phyloP scores from a whole-genome alignment of 768 basidiomycete genomes.

The Mrakia frigida region DNA sequence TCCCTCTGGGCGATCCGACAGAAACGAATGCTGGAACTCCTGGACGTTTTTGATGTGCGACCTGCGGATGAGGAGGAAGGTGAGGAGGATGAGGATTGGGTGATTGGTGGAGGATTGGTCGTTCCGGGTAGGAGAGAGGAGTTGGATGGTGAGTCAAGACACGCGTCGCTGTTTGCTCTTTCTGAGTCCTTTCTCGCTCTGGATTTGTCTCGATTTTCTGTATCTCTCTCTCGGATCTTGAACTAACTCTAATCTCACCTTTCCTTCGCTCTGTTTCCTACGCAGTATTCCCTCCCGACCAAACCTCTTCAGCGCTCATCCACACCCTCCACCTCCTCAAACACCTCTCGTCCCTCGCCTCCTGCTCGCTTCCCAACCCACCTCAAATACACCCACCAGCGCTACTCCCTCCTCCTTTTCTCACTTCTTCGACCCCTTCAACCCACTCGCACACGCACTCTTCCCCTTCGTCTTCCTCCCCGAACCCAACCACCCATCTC shows the following conservation, averaged over 20 bases:
- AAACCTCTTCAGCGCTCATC: neutral
- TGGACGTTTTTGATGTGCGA: neutral
- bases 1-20: neutral
- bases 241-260: no score
- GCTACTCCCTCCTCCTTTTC: neutral
- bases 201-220: no score
- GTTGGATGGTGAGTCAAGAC: neutral
- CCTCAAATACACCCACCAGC: neutral
- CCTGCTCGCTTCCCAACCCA: neutral
- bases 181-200: no score
- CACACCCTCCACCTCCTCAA: neutral
- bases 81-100: slow-evolving; percentile 7
- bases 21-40: neutral
- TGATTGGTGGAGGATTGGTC: neutral
- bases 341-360: neutral
- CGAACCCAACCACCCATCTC: neutral
- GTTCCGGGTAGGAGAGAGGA: neutral
- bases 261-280: neutral
- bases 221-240: no score
- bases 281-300: neutral
- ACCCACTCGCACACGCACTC: neutral
- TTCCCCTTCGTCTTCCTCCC: neutral
- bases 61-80: slow-evolving; percentile 7
- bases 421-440: neutral
- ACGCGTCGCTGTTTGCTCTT: no score